These are phyloP conservation scores for Coniochaeta sp. DNA, from an alignment of 2,329 filamentous ascomycete genomes.

Conservation along the genomic window DNA sequence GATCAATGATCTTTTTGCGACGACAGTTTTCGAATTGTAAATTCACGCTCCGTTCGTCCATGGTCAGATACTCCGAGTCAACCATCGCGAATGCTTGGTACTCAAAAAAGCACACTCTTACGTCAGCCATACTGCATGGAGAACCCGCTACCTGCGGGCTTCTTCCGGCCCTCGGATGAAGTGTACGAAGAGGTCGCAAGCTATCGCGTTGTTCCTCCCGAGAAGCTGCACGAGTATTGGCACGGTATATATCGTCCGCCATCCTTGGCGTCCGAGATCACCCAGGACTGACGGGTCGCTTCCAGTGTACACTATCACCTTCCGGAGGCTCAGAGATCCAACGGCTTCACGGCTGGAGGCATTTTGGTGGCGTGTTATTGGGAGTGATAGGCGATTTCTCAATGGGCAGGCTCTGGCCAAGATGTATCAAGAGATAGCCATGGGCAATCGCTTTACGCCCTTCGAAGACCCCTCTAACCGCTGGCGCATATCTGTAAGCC, in stretches of 20 bases:
- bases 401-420: conserved; percentile 46
- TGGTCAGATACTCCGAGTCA: no score
- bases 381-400: conserved; percentile 46
- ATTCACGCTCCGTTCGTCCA: no score
- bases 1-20: no score
- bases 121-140: background rate
- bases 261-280: background rate
- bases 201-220: conserved; percentile 41
- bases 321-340: conserved; percentile 50
- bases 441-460: conserved; percentile 50
- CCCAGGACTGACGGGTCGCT: conserved; percentile 6
- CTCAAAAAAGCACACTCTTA: no score
- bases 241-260: conserved; percentile 34
- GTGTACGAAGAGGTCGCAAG: conserved; percentile 49
- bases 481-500: conserved; percentile 43
- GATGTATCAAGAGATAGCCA: conserved; percentile 51
- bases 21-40: no score
- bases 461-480: conserved; percentile 45
- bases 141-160: conserved; percentile 42
- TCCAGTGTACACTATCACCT: conserved; percentile 54
- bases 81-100: no score
- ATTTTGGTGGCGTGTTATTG: conserved; percentile 62
- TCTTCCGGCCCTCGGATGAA: conserved; percentile 44
- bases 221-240: conserved; percentile 50
- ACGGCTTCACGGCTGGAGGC: conserved; percentile 56